Percentiles rank a stretch among this genome's conserved stretches.
phyloP scores from a whole-genome alignment of 805 yeast species.

The Priceomyces melissophilus region DNA sequence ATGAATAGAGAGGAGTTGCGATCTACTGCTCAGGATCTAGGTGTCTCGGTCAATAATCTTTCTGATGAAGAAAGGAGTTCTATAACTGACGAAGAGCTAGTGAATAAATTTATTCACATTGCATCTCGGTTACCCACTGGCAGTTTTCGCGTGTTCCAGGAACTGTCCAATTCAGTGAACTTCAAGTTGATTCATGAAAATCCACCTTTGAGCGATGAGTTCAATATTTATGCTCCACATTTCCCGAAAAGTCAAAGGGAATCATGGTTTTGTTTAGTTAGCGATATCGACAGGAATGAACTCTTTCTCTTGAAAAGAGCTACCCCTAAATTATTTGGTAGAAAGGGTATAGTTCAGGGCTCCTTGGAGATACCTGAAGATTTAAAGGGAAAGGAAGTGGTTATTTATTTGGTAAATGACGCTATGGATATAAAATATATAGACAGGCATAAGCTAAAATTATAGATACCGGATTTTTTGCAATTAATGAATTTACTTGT shows the following conservation, averaged over 20 bases:
- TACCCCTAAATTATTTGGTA: constrained; percentile 48
- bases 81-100: constrained; percentile 21
- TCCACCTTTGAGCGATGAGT: constrained; percentile 50
- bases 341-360: constrained; percentile 39
- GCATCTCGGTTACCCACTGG: constrained; percentile 64
- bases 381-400: constrained; percentile 42
- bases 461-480: background rate
- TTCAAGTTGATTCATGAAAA: constrained; percentile 56
- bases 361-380: constrained; percentile 49
- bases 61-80: background rate
- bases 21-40: constrained; percentile 34
- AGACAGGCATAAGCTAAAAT: background rate
- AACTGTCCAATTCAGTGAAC: constrained; percentile 26
- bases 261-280: constrained; percentile 79
- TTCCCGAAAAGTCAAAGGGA: constrained; percentile 92
- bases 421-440: constrained; percentile 55
- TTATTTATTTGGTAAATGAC: constrained; percentile 58
- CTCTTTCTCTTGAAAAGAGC: constrained; percentile 70
- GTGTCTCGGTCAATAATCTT: constrained; percentile 23
- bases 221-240: constrained; percentile 68
- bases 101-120: constrained; percentile 49
- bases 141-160: constrained; percentile 39
- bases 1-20: constrained; percentile 31
- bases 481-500: background rate
- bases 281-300: constrained; percentile 49